Percentiles rank a stretch among this genome's conserved stretches.
Evolutionary conservation across 495 filamentous ascomycete species (phyloP).

Genomic region (Staphylotrichum longicolle): DNA sequence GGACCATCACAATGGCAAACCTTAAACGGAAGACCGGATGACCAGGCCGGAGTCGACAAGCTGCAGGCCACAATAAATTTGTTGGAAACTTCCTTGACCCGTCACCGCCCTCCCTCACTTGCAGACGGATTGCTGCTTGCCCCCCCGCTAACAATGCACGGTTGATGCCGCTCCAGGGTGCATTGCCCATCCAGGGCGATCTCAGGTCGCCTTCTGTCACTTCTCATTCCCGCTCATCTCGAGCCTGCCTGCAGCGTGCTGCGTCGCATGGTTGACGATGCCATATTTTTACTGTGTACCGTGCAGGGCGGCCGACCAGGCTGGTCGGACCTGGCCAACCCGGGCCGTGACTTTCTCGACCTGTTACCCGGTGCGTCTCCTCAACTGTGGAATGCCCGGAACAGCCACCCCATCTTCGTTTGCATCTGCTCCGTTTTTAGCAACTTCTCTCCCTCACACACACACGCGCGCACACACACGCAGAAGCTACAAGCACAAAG

Average conservation of each 20-base stretch:
- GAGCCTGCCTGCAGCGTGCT: not conserved
- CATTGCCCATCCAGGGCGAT: not conserved
- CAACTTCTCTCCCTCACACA: constrained; percentile 24
- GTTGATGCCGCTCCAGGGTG: not conserved
- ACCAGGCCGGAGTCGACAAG: constrained; percentile 19
- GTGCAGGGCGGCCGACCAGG: constrained; percentile 1
- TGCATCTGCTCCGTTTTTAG: constrained; percentile 22
- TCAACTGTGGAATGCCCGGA: constrained; percentile 21
- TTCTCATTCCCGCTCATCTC: constrained; percentile 6
- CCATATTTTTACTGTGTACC: constrained; percentile 5
- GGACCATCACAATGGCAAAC: constrained; percentile 7
- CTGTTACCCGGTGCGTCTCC: not conserved
- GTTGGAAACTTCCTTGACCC: not conserved
- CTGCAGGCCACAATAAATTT: constrained; percentile 22
- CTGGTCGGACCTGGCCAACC: constrained; percentile 11
- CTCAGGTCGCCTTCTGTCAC: constrained; percentile 3
- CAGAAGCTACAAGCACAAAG: constrained; percentile 23
- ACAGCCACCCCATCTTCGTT: constrained; percentile 24
- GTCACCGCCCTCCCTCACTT: constrained; percentile 9
- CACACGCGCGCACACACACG: constrained; percentile 11
- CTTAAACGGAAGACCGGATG: not conserved
- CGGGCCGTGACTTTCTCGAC: constrained; percentile 9
- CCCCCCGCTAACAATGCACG: not conserved
- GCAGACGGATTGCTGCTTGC: constrained; percentile 15
- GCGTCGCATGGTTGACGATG: not conserved